Base-by-base conservation (phyloP, 164 flowering plant species). In the Berberis thunbergii region DNA sequence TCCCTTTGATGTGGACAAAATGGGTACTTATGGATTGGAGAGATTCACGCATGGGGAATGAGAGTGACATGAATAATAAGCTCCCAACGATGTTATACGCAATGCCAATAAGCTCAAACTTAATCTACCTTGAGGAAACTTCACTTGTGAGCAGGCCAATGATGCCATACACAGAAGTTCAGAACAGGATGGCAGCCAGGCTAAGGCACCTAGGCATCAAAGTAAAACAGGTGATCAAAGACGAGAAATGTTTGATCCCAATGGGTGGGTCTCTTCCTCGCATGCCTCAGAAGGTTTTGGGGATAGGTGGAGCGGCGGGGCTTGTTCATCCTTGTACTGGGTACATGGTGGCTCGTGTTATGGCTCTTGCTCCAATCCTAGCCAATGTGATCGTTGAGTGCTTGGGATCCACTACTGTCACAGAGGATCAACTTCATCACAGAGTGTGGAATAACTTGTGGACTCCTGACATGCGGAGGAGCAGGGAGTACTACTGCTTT, bases 21-120 rank as follows among this genome's bases (percentile, higher is more conserved):
- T 89, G 90, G 90, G 81, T 89, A 26, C 76, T 89, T 3, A 86
- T 86, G 92, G 96, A 89, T 69, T 89, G 92, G 90, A 83, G 96
- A 67, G 88, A 86, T 56, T 66, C 85, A 45, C 90, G 86, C 69
- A 43, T 88, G 68, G 81, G 81, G 2, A 84, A 82, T 43, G 91
- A 86, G 72, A 88, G 92, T 0, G 65, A 41, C 6, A 60, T 39
- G 42, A 89, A 87, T 60, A 56, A 76, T 1, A 80, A 55, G 68
- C 43, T 68, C 44, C 93, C 96, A 0, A 85, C 93, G 11, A 84
- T 89, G 59, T 70, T 89, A 1, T 89, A 86, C 48, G 91, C 82
- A 12, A 87, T 87, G 94, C 91, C 90, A 0, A 81, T 89, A 52
- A 68, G 50, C 60, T 74, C 86, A 0, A 79, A 74, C 60, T 67